Conservation (phyloP, 352 stramenopile species). For the Phytophthora sp. region DNA sequence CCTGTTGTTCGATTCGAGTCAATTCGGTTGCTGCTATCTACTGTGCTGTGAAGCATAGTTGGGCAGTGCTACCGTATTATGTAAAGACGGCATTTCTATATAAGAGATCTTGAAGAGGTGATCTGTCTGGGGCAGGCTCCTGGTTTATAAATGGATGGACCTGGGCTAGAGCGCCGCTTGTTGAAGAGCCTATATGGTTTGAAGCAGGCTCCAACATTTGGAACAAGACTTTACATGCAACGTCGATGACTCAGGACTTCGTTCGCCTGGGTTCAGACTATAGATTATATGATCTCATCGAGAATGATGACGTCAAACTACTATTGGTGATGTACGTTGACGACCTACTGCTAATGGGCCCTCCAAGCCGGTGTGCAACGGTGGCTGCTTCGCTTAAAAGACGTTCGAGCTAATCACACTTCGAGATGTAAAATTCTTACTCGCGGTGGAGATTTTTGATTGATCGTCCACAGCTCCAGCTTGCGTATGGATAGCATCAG, state of each 20-base stretch:
- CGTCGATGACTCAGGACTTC: no score
- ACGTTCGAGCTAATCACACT: no score
- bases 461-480: no score
- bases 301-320: background rate
- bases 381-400: background rate
- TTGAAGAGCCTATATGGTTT: constrained; percentile 16
- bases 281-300: background rate
- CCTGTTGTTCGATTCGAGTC: constrained; percentile 28
- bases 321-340: constrained; percentile 13
- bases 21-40: background rate
- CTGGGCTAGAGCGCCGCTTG: background rate
- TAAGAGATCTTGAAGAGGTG: background rate
- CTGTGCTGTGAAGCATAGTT: constrained; percentile 5
- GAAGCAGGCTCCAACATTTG: constrained; percentile 10
- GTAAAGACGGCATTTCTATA: constrained; percentile 21
- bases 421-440: no score
- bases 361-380: background rate
- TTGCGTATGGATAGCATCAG: background rate
- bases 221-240: background rate
- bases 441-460: no score
- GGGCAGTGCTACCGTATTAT: constrained; percentile 8
- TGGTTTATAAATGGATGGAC: background rate
- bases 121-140: constrained; percentile 15
- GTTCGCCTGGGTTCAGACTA: background rate
- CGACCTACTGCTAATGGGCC: constrained; percentile 14